Conservation (phyloP, 139 green algal species). For the Helicosporidium sp. region DNA sequence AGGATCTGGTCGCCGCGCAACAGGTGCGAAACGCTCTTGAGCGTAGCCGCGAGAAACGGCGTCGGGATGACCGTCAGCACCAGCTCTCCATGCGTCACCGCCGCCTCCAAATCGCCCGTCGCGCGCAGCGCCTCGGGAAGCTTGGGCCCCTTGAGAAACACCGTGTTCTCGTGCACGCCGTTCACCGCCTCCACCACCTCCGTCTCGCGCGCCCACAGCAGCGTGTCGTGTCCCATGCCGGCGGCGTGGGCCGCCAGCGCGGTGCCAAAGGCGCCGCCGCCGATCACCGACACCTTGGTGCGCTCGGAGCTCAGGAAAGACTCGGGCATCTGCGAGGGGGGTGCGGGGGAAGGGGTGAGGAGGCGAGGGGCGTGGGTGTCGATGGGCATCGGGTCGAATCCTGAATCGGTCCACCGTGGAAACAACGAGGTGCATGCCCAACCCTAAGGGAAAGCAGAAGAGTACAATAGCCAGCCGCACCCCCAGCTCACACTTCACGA, state of each 20-base stretch:
- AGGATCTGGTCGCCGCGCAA: constrained; percentile 31
- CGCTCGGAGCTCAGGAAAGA: constrained; percentile 2
- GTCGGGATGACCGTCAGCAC: constrained; percentile 68
- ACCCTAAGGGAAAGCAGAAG: too few species aligned
- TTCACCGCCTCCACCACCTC: constrained; percentile 50
- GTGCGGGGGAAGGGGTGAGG: too few species aligned
- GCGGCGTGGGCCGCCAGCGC: constrained; percentile 42
- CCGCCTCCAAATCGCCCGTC: constrained; percentile 22
- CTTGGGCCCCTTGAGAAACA: constrained; percentile 27
- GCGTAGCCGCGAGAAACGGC: constrained; percentile 40
- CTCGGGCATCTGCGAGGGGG: too few species aligned
- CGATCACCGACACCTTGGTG: constrained; percentile 34
- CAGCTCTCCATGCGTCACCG: constrained; percentile 25
- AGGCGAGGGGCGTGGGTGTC: not conserved
- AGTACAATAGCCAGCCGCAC: too few species aligned
- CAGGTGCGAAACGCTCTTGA: constrained; percentile 13
- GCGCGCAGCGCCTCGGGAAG: constrained; percentile 30
- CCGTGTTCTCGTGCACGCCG: constrained; percentile 33
- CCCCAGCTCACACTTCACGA: too few species aligned
- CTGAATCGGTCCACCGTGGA: not conserved
- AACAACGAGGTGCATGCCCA: not conserved
- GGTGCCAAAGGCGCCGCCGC: constrained; percentile 60
- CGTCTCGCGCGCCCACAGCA: constrained; percentile 42
- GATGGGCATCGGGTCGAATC: not conserved
- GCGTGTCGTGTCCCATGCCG: constrained; percentile 39